Conservation (phyloP, 371 early-diverging fungal genomes). For the Mucor circinelloides region DNA sequence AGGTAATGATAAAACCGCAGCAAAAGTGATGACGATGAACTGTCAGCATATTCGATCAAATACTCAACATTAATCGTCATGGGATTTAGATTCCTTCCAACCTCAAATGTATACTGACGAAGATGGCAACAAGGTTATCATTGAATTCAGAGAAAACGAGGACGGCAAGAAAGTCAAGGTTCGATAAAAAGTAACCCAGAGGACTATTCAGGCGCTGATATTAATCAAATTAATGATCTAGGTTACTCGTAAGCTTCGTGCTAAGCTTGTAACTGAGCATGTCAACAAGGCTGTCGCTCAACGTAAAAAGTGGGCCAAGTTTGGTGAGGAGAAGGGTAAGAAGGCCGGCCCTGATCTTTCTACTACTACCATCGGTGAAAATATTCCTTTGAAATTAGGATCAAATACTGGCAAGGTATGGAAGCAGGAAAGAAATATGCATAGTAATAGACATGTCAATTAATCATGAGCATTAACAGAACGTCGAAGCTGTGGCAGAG, state of each 20-base stretch:
- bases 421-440: neutral
- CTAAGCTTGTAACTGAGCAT: conserved; percentile 76
- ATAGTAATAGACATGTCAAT: conserved; percentile 4
- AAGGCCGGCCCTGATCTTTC: conserved; percentile 85
- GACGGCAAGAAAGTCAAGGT: conserved; percentile 90
- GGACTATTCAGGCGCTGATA: neutral
- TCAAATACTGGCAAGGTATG: conserved; percentile 56
- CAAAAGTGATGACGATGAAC: neutral
- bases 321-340: conserved; percentile 76
- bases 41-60: neutral
- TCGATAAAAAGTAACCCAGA: neutral
- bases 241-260: conserved; percentile 83
- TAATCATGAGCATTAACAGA: conserved; percentile 18
- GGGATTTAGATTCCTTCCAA: conserved; percentile 45
- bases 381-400: conserved; percentile 85
- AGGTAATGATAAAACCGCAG: conserved; percentile 11
- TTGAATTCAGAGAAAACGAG: conserved; percentile 82
- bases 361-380: conserved; percentile 90
- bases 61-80: neutral
- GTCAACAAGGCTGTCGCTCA: conserved; percentile 91
- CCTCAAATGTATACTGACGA: conserved; percentile 69
- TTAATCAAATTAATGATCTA: conserved; percentile 13
- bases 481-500: conserved; percentile 56
- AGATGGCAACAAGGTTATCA: conserved; percentile 83
- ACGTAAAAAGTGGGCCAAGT: conserved; percentile 88